Evolutionary conservation across 2,329 filamentous ascomycete genomes (phyloP).

Genomic region (Salinomyces thailandicus): DNA sequence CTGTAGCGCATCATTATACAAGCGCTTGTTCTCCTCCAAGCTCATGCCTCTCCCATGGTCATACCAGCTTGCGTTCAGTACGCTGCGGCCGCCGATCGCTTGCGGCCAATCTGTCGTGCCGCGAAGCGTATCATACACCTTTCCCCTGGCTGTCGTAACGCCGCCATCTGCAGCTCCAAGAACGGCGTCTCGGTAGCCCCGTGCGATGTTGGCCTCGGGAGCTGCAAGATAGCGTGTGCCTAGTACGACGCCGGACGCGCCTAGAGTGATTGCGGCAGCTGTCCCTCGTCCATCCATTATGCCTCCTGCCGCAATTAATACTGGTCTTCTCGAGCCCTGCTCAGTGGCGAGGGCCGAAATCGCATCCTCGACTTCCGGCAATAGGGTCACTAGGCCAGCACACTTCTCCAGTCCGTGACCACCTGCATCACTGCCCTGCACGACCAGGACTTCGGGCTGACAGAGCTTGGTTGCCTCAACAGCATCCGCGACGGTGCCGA

Average conservation of each 20-base stretch:
- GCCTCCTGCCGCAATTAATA: constrained; percentile 49
- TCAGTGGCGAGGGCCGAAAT: constrained; percentile 23
- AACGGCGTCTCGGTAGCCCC: constrained; percentile 40
- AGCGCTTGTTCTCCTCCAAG: constrained; percentile 34
- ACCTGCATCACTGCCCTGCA: constrained; percentile 55
- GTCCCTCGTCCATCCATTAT: constrained; percentile 47
- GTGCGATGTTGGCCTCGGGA: constrained; percentile 36
- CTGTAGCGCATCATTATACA: constrained; percentile 40
- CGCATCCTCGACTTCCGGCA: constrained; percentile 47
- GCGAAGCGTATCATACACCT: constrained; percentile 43
- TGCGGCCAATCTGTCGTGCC: constrained; percentile 50
- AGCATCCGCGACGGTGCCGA: constrained; percentile 50
- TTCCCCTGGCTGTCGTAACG: constrained; percentile 39
- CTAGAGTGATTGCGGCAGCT: constrained; percentile 46
- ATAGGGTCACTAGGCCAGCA: constrained; percentile 44
- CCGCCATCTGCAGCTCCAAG: constrained; percentile 41
- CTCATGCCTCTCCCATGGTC: constrained; percentile 32
- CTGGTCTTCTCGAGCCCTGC: constrained; percentile 15
- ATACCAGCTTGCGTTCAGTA: constrained; percentile 45
- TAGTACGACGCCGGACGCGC: constrained; percentile 45
- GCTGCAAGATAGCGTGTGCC: constrained; percentile 54
- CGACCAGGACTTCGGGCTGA: constrained; percentile 47
- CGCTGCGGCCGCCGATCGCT: constrained; percentile 47
- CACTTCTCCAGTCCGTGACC: constrained; percentile 50
- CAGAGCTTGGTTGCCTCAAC: constrained; percentile 38